Evolutionary conservation across 352 stramenopile genomes (phyloP).

Genomic region (Pythium pyrilobum): DNA sequence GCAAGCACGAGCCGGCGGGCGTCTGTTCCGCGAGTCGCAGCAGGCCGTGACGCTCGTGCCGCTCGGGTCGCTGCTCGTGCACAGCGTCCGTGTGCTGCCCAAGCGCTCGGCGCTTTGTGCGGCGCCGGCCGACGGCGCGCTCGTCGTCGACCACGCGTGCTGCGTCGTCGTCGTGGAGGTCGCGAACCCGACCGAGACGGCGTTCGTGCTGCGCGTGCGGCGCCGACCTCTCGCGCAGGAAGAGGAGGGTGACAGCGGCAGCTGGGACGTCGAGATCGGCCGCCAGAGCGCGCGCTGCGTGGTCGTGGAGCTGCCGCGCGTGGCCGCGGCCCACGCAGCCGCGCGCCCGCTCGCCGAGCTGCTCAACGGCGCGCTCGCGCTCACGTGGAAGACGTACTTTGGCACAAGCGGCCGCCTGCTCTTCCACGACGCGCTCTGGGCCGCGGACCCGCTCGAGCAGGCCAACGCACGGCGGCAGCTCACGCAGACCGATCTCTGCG

Average conservation of each 20-base stretch:
- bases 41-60: slow-evolving; percentile 38
- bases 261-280: slow-evolving; percentile 23
- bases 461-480: not conserved
- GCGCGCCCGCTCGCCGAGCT: not conserved
- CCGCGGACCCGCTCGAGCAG: not conserved
- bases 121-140: not conserved
- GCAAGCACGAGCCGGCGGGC: not conserved
- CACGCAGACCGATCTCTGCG: not conserved
- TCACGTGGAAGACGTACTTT: slow-evolving; percentile 26
- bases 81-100: slow-evolving; percentile 30
- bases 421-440: slow-evolving; percentile 19
- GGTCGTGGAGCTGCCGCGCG: slow-evolving; percentile 12
- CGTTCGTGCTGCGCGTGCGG: slow-evolving; percentile 44
- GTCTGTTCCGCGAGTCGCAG: slow-evolving; percentile 52
- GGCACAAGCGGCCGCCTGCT: slow-evolving; percentile 10
- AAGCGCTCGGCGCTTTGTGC: not conserved
- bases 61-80: slow-evolving; percentile 46
- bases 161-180: slow-evolving; percentile 49
- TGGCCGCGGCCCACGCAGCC: not conserved
- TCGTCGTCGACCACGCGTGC: slow-evolving; percentile 33
- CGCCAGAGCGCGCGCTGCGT: slow-evolving; percentile 16
- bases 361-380: slow-evolving; percentile 5
- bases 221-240: no score
- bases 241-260: not conserved
- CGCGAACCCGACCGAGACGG: slow-evolving; percentile 65